phyloP scores from a whole-genome alignment of 2,329 filamentous ascomycete species.

The Blastomyces emzantsi region DNA sequence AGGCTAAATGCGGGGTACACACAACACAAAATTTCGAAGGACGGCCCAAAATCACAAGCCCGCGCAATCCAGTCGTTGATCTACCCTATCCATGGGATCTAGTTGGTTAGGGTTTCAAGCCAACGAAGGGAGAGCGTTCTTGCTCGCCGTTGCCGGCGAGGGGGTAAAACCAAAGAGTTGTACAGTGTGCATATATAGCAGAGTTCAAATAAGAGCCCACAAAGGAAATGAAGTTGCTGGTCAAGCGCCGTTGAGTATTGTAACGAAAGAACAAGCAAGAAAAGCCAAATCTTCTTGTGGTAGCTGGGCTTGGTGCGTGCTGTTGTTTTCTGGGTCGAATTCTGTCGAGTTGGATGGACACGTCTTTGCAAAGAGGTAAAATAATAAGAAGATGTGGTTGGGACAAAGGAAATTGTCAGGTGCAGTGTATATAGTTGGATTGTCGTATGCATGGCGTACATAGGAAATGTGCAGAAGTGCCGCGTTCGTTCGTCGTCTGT shows the following conservation, averaged over 20 bases:
- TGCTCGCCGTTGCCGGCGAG: neutral
- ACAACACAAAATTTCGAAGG: neutral
- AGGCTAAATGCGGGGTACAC: neutral
- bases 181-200: neutral
- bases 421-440: constrained; percentile 16
- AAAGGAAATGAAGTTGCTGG: constrained; percentile 5
- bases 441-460: neutral
- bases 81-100: neutral
- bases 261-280: neutral
- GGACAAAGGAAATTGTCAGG: constrained; percentile 8
- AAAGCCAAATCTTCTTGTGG: neutral
- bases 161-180: neutral
- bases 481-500: neutral
- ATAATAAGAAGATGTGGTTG: neutral
- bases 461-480: constrained; percentile 2
- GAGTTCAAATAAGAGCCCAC: neutral
- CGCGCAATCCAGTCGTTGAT: neutral
- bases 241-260: neutral
- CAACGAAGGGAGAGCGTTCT: neutral
- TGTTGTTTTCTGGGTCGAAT: neutral
- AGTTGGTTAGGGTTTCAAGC: neutral
- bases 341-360: neutral
- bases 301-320: neutral
- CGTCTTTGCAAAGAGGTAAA: neutral
- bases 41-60: neutral